Conservation (phyloP, 2,329 filamentous ascomycete species). For the Fusarium luffae region DNA sequence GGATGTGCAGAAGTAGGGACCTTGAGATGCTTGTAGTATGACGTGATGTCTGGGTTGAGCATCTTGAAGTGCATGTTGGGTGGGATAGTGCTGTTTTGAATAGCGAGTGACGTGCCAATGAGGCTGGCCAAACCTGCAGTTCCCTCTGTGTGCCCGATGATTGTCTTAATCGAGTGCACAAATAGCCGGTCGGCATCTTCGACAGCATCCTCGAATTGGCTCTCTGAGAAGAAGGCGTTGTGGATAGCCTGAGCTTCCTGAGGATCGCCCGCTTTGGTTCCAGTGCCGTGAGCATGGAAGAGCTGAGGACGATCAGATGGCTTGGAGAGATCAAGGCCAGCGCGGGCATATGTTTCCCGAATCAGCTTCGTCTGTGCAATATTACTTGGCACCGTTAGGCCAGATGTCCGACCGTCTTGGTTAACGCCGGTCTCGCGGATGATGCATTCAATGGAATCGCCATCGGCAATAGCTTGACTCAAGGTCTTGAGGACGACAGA, state of each 20-base stretch:
- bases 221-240: neutral
- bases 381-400: neutral
- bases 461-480: neutral
- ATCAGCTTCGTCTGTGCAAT: slow-evolving; percentile 3
- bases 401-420: neutral
- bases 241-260: slow-evolving; percentile 1
- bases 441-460: slow-evolving; percentile 1
- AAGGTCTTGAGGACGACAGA: slow-evolving; percentile 27
- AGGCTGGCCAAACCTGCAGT: neutral
- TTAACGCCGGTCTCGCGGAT: slow-evolving; percentile 15
- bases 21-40: slow-evolving; percentile 28
- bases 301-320: slow-evolving; percentile 1
- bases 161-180: slow-evolving; percentile 3
- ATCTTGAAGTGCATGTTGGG: slow-evolving; percentile 57
- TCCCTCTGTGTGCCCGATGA: slow-evolving; percentile 1
- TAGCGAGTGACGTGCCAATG: neutral
- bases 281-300: slow-evolving; percentile 55
- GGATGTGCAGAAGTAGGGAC: slow-evolving; percentile 22
- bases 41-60: slow-evolving; percentile 54
- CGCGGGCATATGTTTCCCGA: neutral
- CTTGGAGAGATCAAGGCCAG: neutral
- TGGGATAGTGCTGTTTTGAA: neutral
- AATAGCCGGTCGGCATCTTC: too few species aligned
- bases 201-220: too few species aligned
- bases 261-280: slow-evolving; percentile 52